These are phyloP conservation scores for Chiua virens DNA, from an alignment of 768 basidiomycete species.

Conservation along the genomic window DNA sequence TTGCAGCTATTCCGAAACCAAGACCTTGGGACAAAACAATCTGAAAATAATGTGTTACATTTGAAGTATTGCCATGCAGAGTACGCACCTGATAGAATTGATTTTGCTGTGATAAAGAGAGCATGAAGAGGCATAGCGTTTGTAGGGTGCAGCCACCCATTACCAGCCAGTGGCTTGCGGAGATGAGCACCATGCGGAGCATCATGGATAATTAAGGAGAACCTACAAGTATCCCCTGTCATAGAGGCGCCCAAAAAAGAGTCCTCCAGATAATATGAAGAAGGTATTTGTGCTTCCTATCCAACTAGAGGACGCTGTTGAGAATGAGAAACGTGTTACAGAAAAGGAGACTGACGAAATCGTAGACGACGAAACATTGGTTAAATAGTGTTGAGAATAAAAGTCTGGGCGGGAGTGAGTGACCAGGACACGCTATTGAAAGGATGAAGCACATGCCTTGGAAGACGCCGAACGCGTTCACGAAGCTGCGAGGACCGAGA, in stretches of 20 bases:
- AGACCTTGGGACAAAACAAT: constrained; percentile 37
- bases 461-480: constrained; percentile 40
- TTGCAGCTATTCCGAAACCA: constrained; percentile 49
- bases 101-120: constrained; percentile 40
- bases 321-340: not conserved
- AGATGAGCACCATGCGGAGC: not conserved
- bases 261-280: constrained; percentile 42
- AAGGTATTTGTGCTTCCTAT: constrained; percentile 52
- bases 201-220: not conserved
- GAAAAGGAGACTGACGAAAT: constrained; percentile 31
- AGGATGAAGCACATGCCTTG: constrained; percentile 28
- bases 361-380: constrained; percentile 34
- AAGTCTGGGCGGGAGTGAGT: constrained; percentile 31
- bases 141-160: constrained; percentile 46
- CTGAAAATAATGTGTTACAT: constrained; percentile 32
- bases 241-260: constrained; percentile 49
- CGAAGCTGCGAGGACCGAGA: constrained; percentile 23
- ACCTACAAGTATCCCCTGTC: constrained; percentile 53
- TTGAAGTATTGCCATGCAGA: constrained; percentile 9
- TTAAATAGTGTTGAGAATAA: constrained; percentile 37
- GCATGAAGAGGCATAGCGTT: constrained; percentile 41
- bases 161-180: constrained; percentile 41
- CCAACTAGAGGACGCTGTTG: constrained; percentile 27
- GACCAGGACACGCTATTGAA: not conserved
- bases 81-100: constrained; percentile 38